phyloP scores from a whole-genome alignment of 1,139 yeast species.

The Candida smagusa region DNA sequence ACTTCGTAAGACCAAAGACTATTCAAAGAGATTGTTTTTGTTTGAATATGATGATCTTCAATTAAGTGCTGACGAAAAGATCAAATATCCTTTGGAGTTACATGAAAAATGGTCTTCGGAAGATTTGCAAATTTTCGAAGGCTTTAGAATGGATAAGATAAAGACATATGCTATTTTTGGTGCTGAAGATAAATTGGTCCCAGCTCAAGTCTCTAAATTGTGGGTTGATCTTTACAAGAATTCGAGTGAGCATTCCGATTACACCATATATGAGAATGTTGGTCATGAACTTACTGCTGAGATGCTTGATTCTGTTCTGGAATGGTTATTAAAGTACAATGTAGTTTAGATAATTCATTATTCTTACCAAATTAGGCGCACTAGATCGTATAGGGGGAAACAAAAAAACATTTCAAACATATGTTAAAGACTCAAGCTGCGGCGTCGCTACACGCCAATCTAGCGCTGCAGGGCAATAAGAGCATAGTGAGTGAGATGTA shows the following conservation, averaged over 20 bases:
- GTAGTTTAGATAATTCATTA: too few species aligned
- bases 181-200: conserved; percentile 36
- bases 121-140: conserved; percentile 33
- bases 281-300: conserved; percentile 36
- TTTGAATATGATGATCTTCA: conserved; percentile 34
- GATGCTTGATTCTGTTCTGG: conserved; percentile 33
- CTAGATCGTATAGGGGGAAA: not conserved
- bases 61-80: conserved; percentile 23
- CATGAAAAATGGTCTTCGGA: conserved; percentile 30
- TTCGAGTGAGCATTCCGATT: conserved; percentile 24
- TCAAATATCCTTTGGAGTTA: conserved; percentile 33
- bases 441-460: conserved; percentile 7
- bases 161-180: conserved; percentile 40
- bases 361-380: not conserved
- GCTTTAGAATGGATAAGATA: conserved; percentile 30
- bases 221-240: conserved; percentile 34
- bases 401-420: not conserved
- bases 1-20: conserved; percentile 20
- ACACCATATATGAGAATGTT: conserved; percentile 27
- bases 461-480: conserved; percentile 6
- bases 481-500: conserved; percentile 3
- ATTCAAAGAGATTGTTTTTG: conserved; percentile 31
- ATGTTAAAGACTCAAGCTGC: conserved; percentile 16
- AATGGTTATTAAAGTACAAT: conserved; percentile 24
- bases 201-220: conserved; percentile 28